phyloP scores from a whole-genome alignment of 345 rosid species.

The Boechera stricta region DNA sequence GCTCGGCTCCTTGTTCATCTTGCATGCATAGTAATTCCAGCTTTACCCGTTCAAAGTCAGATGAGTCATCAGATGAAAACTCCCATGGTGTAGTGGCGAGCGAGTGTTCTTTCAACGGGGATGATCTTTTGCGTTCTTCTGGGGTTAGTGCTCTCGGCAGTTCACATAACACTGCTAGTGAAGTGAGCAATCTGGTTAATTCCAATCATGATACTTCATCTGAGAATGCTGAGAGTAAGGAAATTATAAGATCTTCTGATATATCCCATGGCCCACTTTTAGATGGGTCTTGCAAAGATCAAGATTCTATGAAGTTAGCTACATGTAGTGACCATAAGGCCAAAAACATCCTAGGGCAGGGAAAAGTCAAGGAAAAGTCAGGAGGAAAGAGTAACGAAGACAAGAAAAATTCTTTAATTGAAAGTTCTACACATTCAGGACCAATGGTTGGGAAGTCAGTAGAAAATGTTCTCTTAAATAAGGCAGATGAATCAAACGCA shows the following conservation, averaged over 20 bases:
- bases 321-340: constrained; percentile 19
- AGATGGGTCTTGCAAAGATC: constrained; percentile 46
- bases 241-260: constrained; percentile 51
- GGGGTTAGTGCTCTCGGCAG: constrained; percentile 43
- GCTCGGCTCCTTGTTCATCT: constrained; percentile 84
- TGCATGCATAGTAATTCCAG: constrained; percentile 68
- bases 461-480: constrained; percentile 45
- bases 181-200: constrained; percentile 60
- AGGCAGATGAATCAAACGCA: constrained; percentile 47
- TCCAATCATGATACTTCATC: constrained; percentile 59
- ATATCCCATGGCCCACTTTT: constrained; percentile 46
- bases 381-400: constrained; percentile 47
- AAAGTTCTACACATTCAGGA: constrained; percentile 40
- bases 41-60: constrained; percentile 57
- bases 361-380: constrained; percentile 36
- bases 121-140: constrained; percentile 43
- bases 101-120: constrained; percentile 62
- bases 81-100: constrained; percentile 56
- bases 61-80: constrained; percentile 71
- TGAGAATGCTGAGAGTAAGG: constrained; percentile 65
- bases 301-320: constrained; percentile 45
- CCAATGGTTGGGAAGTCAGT: constrained; percentile 48
- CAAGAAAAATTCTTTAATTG: constrained; percentile 31
- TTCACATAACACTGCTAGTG: constrained; percentile 52
- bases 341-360: constrained; percentile 25